These are phyloP conservation scores for Dimargaris cristalligena DNA, from an alignment of 192 early-diverging fungal genomes.

Conservation along the genomic window DNA sequence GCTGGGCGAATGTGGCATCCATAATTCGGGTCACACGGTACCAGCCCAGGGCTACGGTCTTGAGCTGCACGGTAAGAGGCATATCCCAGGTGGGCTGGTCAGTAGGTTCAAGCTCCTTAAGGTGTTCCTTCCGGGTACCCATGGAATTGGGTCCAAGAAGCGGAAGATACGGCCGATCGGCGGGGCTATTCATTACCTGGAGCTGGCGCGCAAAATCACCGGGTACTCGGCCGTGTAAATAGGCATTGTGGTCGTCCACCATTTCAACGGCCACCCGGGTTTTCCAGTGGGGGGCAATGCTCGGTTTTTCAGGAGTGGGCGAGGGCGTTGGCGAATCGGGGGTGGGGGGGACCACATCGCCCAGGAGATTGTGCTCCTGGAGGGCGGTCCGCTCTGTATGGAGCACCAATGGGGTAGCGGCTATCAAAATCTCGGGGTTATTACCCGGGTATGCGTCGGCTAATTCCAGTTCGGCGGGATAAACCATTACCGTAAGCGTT, in stretches of 20 bases:
- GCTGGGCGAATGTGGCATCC: conserved; percentile 18
- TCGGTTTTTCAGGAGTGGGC: neutral
- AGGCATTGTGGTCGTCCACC: conserved; percentile 5
- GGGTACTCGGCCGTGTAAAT: neutral
- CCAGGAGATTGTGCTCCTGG: neutral
- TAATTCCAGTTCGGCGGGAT: neutral
- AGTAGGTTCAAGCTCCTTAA: neutral
- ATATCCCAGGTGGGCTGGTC: neutral
- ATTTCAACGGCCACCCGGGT: neutral
- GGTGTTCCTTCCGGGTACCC: conserved; percentile 18
- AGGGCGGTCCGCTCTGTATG: neutral
- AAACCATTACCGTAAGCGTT: neutral
- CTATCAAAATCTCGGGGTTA: neutral
- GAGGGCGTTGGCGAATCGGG: neutral
- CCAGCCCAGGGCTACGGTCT: conserved; percentile 26
- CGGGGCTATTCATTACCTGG: neutral
- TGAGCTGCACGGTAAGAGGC: conserved; percentile 17
- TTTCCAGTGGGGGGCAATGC: neutral
- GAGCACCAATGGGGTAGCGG: neutral
- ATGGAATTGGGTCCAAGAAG: conserved; percentile 30
- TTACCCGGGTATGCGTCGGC: neutral
- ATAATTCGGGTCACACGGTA: conserved; percentile 27
- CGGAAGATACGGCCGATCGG: conserved; percentile 21
- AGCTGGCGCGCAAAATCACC: neutral
- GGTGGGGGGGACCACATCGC: neutral